Evolutionary conservation across 1,139 yeast genomes (phyloP), one percentile per base, ranked within the genome.

Genomic region (Meyerozyma athensensis): DNA sequence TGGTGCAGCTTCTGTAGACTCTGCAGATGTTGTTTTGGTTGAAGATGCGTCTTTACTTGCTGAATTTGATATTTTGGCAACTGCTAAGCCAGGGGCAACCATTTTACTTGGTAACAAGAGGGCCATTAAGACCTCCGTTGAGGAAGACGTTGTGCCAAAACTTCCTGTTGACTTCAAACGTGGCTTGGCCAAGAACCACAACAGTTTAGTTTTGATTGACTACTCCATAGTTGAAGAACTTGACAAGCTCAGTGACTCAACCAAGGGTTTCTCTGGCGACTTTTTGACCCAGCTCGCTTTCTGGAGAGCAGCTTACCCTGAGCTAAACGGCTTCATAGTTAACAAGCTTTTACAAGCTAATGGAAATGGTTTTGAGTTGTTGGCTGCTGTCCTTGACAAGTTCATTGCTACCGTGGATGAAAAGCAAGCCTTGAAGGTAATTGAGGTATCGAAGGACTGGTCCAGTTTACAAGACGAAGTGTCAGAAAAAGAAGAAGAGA

Each of bases 311-410:
- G 75, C 86, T 5, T 76, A 73, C 43, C 86, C 89, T 7, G 72
- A 74, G 38, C 71, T 81, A 35, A 72, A 73, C 32, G 82, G 80
- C 36, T 80, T 81, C 34, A 74, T 84, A 48, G 89, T 86, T 43
- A 83, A 86, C 60, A 83, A 82, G 60, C 77, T 87, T 50, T 78
- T 84, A 56, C 86, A 82, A 56, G 83, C 95, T 18, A 81, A 82
- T 46, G 94, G 95, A 39, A 77, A 83, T 41, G 87, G 81, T 43
- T 84, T 86, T 44, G 96, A 86, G 62, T 72, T 86, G 42, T 75
- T 86, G 48, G 94, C 90, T 19, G 83, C 90, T 13, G 94, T 87
- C 34, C 76, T 86, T 50, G 84, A 85, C 44, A 79, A 78, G 47
- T 77, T 86, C 38, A 74, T 82, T 45, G 71, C 68, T 39, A 68